Conservation (phyloP, 2,329 filamentous ascomycete genomes). For the Geoglossum cookeanum region DNA sequence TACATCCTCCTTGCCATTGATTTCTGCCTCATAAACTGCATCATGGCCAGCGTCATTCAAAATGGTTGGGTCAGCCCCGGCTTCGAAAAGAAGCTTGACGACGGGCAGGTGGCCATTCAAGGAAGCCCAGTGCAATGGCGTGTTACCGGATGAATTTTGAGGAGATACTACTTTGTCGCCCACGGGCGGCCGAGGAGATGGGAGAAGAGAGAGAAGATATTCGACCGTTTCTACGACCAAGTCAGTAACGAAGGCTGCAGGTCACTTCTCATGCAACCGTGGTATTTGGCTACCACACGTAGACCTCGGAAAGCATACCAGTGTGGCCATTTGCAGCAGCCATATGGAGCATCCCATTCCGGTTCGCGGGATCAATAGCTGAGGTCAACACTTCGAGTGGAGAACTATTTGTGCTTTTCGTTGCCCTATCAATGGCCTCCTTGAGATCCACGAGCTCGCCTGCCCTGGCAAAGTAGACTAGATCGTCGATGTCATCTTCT, state of each 20-base stretch:
- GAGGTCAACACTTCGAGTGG: neutral
- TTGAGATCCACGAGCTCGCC: conserved; percentile 54
- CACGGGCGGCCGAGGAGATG: conserved; percentile 10
- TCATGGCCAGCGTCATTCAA: conserved; percentile 52
- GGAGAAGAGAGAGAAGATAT: conserved; percentile 25
- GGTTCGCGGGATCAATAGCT: conserved; percentile 15
- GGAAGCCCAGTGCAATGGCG: conserved; percentile 82
- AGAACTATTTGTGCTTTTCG: neutral
- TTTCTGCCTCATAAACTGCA: conserved; percentile 53
- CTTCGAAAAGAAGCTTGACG: conserved; percentile 57
- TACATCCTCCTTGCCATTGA: conserved; percentile 46
- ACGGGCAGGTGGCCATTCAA: conserved; percentile 69
- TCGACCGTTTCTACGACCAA: conserved; percentile 26
- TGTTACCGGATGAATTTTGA: conserved; percentile 45
- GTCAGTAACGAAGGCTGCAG: conserved; percentile 7
- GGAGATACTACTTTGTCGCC: conserved; percentile 21
- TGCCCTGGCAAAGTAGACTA: conserved; percentile 68
- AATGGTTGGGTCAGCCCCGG: conserved; percentile 49
- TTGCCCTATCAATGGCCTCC: neutral
- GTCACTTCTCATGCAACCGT: neutral
- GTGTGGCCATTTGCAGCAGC: conserved; percentile 76
- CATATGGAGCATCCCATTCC: conserved; percentile 73
- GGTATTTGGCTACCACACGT: conserved; percentile 6
- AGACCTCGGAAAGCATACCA: conserved; percentile 30
- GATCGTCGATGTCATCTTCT: conserved; percentile 74